These are phyloP conservation scores for Eucalyptus sp. DNA, from an alignment of 345 rosid genomes.

Conservation along the genomic window DNA sequence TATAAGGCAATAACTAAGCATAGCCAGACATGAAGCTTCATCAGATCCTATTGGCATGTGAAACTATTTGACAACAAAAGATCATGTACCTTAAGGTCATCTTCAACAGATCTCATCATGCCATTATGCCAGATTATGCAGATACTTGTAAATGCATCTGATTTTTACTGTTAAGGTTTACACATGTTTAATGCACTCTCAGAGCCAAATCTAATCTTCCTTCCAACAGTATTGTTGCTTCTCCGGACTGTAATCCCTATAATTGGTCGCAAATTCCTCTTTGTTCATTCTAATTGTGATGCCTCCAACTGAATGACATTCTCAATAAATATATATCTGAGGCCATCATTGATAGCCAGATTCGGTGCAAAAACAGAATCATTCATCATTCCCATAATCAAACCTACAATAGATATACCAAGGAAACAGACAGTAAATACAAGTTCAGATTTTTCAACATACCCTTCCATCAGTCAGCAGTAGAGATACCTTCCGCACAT, in stretches of 20 bases:
- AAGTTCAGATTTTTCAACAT: not conserved
- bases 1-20: not conserved
- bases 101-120: not conserved
- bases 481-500: constrained; percentile 50
- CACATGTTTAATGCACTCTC: not conserved
- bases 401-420: not conserved
- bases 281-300: not conserved
- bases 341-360: not conserved
- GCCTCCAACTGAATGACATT: not conserved
- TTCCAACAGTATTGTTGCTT: not conserved
- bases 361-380: not conserved
- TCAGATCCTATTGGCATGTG: not conserved
- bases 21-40: not conserved
- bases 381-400: not conserved
- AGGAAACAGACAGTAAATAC: not conserved
- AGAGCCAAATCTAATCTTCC: not conserved
- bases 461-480: constrained; percentile 91
- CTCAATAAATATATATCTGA: not conserved
- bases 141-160: not conserved
- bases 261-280: not conserved
- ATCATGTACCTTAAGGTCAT: not conserved
- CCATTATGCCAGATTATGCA: not conserved
- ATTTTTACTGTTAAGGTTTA: not conserved
- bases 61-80: not conserved
- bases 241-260: not conserved